Conservation (phyloP, 345 rosid species). For the Durio zibethinus region DNA sequence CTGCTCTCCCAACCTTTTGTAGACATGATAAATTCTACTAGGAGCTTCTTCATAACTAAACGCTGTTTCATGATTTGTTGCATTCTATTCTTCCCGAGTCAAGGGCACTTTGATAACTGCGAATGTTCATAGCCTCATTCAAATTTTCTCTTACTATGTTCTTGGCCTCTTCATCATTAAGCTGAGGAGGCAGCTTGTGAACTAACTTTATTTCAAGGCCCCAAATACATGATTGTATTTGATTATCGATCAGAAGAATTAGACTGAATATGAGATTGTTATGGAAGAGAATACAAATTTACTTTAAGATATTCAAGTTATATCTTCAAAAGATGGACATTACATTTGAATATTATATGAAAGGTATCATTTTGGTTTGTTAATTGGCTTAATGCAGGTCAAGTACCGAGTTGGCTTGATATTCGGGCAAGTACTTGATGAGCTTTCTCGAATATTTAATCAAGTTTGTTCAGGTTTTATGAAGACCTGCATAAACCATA, state of each 20-base stretch:
- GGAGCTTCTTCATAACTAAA: not conserved
- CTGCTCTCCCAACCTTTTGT: constrained; percentile 13
- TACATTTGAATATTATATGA: not conserved
- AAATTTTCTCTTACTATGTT: not conserved
- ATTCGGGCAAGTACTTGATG: constrained; percentile 47
- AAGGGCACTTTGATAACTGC: not conserved
- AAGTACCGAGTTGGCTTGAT: constrained; percentile 56
- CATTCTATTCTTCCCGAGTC: not conserved
- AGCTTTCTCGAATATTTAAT: constrained; percentile 34
- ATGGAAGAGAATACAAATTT: not conserved
- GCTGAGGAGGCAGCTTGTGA: not conserved
- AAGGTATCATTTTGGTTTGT: not conserved
- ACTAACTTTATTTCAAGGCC: not conserved
- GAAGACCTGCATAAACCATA: constrained; percentile 49
- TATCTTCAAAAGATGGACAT: not conserved
- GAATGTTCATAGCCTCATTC: not conserved
- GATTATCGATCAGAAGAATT: not conserved
- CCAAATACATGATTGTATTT: not conserved
- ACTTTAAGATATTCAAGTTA: not conserved
- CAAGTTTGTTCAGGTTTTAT: constrained; percentile 47
- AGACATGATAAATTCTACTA: constrained; percentile 1
- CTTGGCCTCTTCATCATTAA: not conserved
- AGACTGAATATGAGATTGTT: not conserved
- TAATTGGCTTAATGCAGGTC: constrained; percentile 50
- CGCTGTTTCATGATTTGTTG: not conserved